Conservation (phyloP, 2,329 filamentous ascomycete genomes). For the Clonostachys rhizophaga region DNA sequence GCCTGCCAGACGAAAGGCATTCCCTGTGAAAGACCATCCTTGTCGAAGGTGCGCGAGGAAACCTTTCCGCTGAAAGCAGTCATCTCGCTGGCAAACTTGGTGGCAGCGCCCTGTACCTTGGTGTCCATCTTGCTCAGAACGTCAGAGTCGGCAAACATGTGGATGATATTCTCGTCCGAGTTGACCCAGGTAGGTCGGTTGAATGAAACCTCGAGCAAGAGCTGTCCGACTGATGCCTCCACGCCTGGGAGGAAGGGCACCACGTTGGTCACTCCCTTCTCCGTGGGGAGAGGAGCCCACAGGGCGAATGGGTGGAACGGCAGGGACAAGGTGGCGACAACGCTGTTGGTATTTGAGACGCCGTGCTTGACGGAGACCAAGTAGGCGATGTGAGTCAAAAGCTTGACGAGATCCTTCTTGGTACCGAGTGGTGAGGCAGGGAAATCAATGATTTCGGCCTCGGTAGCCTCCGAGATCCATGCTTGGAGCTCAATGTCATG, state of each 20-base stretch:
- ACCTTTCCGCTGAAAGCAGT: conserved; percentile 26
- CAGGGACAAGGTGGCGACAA: conserved; percentile 9
- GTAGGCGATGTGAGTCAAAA: too few relatives aligned
- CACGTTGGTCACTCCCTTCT: conserved; percentile 29
- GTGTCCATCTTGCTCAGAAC: conserved; percentile 25
- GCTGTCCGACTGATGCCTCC: conserved; percentile 23
- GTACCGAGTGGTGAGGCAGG: too few relatives aligned
- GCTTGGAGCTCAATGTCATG: conserved; percentile 33
- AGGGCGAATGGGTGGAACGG: conserved; percentile 35
- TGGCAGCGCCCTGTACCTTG: conserved; percentile 21
- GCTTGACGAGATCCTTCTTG: too few relatives aligned
- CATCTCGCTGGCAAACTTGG: conserved; percentile 27
- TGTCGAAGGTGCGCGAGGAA: conserved; percentile 28
- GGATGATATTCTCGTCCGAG: conserved; percentile 26
- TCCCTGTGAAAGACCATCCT: conserved; percentile 32
- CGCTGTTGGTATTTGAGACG: too few relatives aligned
- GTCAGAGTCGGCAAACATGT: conserved; percentile 30
- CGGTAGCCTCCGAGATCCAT: conserved; percentile 36
- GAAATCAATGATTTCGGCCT: neutral
- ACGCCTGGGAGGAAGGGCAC: conserved; percentile 25
- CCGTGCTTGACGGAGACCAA: too few relatives aligned
- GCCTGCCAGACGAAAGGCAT: conserved; percentile 37
- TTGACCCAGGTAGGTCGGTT: conserved; percentile 28
- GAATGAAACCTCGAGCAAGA: conserved; percentile 30
- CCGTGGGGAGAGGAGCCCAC: conserved; percentile 26